Evolutionary conservation across 176 grass and related monocot species (phyloP).

Genomic region (Chloris gayana): DNA sequence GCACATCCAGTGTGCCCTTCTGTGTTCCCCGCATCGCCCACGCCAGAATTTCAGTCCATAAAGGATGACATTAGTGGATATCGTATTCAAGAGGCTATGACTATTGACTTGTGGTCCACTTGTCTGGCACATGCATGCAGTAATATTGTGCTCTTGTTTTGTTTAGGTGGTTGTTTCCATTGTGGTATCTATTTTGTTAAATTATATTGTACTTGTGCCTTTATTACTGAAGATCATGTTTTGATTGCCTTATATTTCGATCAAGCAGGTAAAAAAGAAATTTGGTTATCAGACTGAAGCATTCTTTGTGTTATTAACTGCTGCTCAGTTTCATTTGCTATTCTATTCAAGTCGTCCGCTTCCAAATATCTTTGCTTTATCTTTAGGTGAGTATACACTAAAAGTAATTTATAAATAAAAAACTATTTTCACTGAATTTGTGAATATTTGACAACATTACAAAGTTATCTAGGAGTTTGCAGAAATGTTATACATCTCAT

Average conservation of each 20-base stretch:
- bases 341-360: conserved; percentile 95
- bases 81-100: not conserved
- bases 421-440: not conserved
- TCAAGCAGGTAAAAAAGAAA: conserved; percentile 74
- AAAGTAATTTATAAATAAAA: not conserved
- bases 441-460: not conserved
- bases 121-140: not conserved
- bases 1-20: too few relatives aligned
- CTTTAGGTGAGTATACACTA: conserved; percentile 62
- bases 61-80: not conserved
- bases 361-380: conserved; percentile 94
- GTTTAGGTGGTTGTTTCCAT: not conserved
- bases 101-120: not conserved
- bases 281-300: conserved; percentile 77
- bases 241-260: conserved; percentile 3
- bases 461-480: conserved; percentile 6
- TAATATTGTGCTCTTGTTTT: conserved; percentile 15
- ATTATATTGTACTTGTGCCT: not conserved
- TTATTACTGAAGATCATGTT: conserved; percentile 19
- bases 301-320: conserved; percentile 77
- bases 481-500: conserved; percentile 27
- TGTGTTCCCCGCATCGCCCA: too few relatives aligned
- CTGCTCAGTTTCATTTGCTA: conserved; percentile 84
- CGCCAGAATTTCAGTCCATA: too few relatives aligned
- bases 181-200: not conserved